These are phyloP conservation scores for Delitschia confertaspora DNA, from an alignment of 495 filamentous ascomycete species.

Conservation along the genomic window DNA sequence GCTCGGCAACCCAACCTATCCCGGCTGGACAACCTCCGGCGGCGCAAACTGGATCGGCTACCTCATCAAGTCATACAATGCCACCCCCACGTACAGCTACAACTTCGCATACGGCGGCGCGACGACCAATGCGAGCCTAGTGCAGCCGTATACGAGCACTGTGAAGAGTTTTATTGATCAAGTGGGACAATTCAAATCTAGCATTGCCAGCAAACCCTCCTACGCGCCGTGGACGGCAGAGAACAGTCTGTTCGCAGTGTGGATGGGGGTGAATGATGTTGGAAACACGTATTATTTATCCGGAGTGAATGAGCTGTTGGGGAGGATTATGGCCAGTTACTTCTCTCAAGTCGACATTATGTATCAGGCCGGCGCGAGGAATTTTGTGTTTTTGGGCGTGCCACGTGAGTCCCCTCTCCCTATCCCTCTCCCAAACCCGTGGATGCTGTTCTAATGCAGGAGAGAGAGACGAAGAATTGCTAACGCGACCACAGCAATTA, in stretches of 20 bases:
- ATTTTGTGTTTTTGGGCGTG: slow-evolving; percentile 20
- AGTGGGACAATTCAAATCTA: slow-evolving; percentile 17
- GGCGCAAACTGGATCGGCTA: slow-evolving; percentile 26
- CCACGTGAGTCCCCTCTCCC: slow-evolving; percentile 14
- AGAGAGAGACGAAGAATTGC: neutral
- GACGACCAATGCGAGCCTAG: slow-evolving; percentile 13
- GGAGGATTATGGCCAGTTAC: slow-evolving; percentile 17
- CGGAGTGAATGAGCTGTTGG: slow-evolving; percentile 2
- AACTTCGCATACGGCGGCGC: slow-evolving; percentile 28
- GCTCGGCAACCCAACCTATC: slow-evolving; percentile 24
- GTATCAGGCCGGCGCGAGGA: slow-evolving; percentile 17
- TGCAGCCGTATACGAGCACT: slow-evolving; percentile 9
- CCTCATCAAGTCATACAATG: slow-evolving; percentile 12
- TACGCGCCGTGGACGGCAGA: slow-evolving; percentile 19
- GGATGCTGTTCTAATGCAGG: too few species aligned
- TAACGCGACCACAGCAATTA: slow-evolving; percentile 8
- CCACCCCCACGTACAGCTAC: slow-evolving; percentile 8
- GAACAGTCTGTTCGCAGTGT: slow-evolving; percentile 14
- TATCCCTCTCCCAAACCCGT: too few species aligned
- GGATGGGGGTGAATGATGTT: slow-evolving; percentile 28
- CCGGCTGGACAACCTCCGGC: slow-evolving; percentile 22
- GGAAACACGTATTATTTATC: slow-evolving; percentile 8
- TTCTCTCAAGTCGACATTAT: slow-evolving; percentile 16
- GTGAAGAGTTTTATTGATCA: slow-evolving; percentile 24
- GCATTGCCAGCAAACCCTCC: slow-evolving; percentile 10